phyloP scores from a whole-genome alignment of 139 green algal genomes.

The Closterium sp. region DNA sequence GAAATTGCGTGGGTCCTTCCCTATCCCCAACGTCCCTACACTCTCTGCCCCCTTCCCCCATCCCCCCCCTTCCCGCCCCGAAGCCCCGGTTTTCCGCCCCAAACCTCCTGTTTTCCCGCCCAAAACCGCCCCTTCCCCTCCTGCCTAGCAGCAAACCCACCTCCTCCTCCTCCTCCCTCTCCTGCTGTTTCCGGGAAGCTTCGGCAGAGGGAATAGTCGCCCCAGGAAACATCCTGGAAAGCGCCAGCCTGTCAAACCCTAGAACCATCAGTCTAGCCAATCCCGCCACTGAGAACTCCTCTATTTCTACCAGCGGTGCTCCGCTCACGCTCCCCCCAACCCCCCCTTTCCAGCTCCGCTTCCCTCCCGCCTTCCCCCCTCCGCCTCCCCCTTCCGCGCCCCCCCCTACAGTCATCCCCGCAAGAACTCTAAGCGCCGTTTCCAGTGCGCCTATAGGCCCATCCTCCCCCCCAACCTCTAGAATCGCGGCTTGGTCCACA shows the following conservation, averaged over 20 bases:
- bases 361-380: not conserved
- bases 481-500: not conserved
- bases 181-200: not conserved
- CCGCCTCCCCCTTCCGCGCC: conserved; percentile 27
- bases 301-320: conserved; percentile 24
- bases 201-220: not conserved
- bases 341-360: not conserved
- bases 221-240: not conserved
- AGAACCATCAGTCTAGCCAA: conserved; percentile 37
- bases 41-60: not conserved
- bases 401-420: conserved; percentile 22
- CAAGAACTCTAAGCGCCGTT: not conserved
- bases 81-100: not conserved
- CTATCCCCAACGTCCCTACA: not conserved
- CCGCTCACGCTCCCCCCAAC: conserved; percentile 13
- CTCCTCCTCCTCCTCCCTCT: conserved; percentile 23
- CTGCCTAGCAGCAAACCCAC: not conserved
- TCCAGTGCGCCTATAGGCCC: not conserved
- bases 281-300: conserved; percentile 41
- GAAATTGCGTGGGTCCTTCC: not conserved
- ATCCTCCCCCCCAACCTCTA: not conserved
- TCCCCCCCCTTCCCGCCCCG: not conserved
- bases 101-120: not conserved
- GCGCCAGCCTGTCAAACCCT: conserved; percentile 15
- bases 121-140: conserved; percentile 11